phyloP scores from a whole-genome alignment of 2,329 filamentous ascomycete genomes.

The Penicillium sp. region DNA sequence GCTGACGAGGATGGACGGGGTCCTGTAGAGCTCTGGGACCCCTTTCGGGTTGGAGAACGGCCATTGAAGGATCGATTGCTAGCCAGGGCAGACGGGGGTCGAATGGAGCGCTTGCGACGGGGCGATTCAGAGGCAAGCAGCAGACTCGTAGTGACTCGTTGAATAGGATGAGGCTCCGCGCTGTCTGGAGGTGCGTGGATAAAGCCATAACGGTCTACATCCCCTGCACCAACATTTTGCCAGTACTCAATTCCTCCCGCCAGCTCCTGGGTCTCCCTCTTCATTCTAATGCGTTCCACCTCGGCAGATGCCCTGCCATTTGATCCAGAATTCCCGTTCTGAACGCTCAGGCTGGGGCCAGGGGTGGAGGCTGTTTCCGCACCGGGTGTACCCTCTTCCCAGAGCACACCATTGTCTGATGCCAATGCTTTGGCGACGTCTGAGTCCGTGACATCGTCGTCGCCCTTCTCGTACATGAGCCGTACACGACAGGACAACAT shows the following conservation, averaged over 20 bases:
- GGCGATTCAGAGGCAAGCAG: conserved; percentile 57
- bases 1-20: conserved; percentile 46
- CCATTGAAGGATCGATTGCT: conserved; percentile 44
- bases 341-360: conserved; percentile 25
- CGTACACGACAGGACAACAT: conserved; percentile 62
- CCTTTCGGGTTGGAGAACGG: conserved; percentile 40
- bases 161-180: conserved; percentile 46
- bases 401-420: conserved; percentile 38
- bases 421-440: conserved; percentile 40
- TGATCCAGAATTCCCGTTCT: conserved; percentile 17
- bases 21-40: conserved; percentile 42
- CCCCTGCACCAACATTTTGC: conserved; percentile 57
- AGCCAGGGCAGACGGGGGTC: conserved; percentile 49
- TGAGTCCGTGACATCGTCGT: conserved; percentile 52
- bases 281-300: conserved; percentile 36
- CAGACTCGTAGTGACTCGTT: conserved; percentile 60
- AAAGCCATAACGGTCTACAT: conserved; percentile 66
- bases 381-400: conserved; percentile 38
- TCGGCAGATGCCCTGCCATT: conserved; percentile 29
- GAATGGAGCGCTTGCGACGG: conserved; percentile 52
- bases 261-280: conserved; percentile 55
- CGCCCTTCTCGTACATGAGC: conserved; percentile 62
- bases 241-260: conserved; percentile 66
- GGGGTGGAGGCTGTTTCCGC: conserved; percentile 29
- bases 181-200: conserved; percentile 44